Percentiles rank a stretch among this genome's conserved stretches.
Evolutionary conservation across 2,329 filamentous ascomycete genomes (phyloP).

Genomic region (Lasiodiplodia hormozganensis): DNA sequence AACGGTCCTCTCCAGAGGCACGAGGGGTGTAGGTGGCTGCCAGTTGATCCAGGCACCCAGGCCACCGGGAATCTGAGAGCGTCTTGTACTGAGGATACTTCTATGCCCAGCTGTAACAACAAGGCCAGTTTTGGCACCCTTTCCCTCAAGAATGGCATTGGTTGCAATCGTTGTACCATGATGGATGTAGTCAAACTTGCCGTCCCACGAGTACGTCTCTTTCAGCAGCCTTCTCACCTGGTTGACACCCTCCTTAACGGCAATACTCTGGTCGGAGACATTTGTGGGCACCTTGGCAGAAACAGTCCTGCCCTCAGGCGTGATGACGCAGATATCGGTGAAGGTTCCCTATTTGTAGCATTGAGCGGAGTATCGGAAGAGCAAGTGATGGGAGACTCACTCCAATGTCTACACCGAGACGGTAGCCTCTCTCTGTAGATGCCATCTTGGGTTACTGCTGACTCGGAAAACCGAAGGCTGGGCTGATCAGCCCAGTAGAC

Average conservation of each 20-base stretch:
- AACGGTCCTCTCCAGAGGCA: slow-evolving; percentile 57
- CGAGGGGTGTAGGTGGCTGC: slow-evolving; percentile 55
- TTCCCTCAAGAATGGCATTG: slow-evolving; percentile 58
- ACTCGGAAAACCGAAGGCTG: no score
- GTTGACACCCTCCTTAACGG: slow-evolving; percentile 54
- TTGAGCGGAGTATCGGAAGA: background rate
- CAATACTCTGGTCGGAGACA: slow-evolving; percentile 55
- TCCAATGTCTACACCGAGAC: slow-evolving; percentile 38
- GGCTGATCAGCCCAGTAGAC: no score
- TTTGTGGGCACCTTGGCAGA: slow-evolving; percentile 57
- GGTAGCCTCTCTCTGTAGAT: slow-evolving; percentile 32
- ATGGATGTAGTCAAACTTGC: slow-evolving; percentile 57
- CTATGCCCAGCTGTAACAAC: slow-evolving; percentile 59
- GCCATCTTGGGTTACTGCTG: background rate
- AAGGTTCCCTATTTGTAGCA: slow-evolving; percentile 48
- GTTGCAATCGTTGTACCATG: slow-evolving; percentile 59
- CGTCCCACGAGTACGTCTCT: slow-evolving; percentile 49
- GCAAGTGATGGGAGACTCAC: slow-evolving; percentile 24
- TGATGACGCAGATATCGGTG: slow-evolving; percentile 57
- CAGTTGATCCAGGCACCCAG: slow-evolving; percentile 59
- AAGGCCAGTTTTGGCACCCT: slow-evolving; percentile 56
- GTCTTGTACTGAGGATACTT: slow-evolving; percentile 54
- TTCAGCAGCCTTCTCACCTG: slow-evolving; percentile 51
- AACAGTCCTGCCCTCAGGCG: slow-evolving; percentile 52
- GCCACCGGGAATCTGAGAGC: slow-evolving; percentile 60